Base-by-base conservation (phyloP, 495 filamentous ascomycete species). In the Penicillium paradoxum region DNA sequence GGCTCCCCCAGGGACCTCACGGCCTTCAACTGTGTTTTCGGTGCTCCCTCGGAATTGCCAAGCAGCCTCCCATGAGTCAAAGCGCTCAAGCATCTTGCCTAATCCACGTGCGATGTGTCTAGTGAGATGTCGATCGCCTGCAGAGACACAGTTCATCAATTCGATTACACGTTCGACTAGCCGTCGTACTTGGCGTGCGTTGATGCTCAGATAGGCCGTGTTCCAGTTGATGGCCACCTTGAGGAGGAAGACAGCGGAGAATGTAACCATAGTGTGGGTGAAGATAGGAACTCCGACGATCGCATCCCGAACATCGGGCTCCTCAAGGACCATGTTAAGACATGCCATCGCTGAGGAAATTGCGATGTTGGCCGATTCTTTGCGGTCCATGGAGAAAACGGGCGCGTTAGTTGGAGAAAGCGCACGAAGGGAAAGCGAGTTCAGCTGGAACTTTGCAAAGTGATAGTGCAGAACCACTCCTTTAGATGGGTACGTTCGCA, bases 231-330 rank as follows among this genome's bases (percentile, higher is more conserved):
- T 73, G 13, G 78, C 78, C 19, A 81, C 76, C 54, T 82, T 82
- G 40, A 82, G 70, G 10, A 81, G 69, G 56, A 81, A 81, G 3
- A 78, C 74, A 0, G 81, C 80, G 13, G 77, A 78, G 55, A 79
- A 84, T 10, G 79, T 76, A 37, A 83, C 79, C 81, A 83, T 83
- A n/a, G 81, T 82, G 49, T 83, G 77, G 2, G 79, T 80, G 55
- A 79, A 77, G 14, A 82, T 81, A 7, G 77, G 74, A 38, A 79
- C 82, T 0, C 79, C 74, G 24, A 83, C 79, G 58, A 83, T 84
- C 22, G 81, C 80, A 47, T 76, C 69, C 6, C 78, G 77, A 17
- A 84, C 77, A 43, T 82, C 78, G 4, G 71, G 73, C 46, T 81
- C 80, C 21, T 80, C 75, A 1, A 83, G 63, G 4, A 83, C 75